Base-by-base conservation (phyloP, 2,329 filamentous ascomycete species). In the Botrytis elliptica region DNA sequence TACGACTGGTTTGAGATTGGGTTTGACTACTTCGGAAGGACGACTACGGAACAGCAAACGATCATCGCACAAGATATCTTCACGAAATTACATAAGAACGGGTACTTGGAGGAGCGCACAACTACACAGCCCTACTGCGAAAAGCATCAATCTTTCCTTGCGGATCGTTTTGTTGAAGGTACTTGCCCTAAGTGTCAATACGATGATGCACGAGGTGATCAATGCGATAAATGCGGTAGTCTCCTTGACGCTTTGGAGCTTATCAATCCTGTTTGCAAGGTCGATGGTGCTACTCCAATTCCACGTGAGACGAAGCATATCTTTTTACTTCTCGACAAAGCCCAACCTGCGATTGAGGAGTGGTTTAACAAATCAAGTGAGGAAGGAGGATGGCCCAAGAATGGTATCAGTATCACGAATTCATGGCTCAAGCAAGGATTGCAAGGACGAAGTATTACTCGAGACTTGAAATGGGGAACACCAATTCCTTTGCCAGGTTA, bases 1-100 rank as follows among this genome's bases (percentile, higher is more conserved):
- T 98, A 98, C 83, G 89, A 97, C 82, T 98, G 95, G 94, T 99
- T 99, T 85, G 90, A 94, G 81, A 95, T 98, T 80, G 91, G 89
- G 74, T 98, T 98, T 81, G 95, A 98, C 84, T 91, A 95, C 83
- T 99, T 98, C 81, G 96, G 95, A 76, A 92, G 95, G 74, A 98
- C 96, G 8, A 94, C 95, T 4, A 98, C 95, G 29, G 84, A 89
- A 72, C 89, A 96, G 79, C 96, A 98, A 84, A 98, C 94, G 36
- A 89, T 94, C 77, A 98, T 99, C 79, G 93, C 95, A 16, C 96
- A 98, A 84, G 90, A 93, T 76, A 95, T 98, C 77, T 98, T 98
- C 84, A 85, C 86, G 73, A 91, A 94, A 82, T 88, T 99, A n/a
- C 88, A 94, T 84, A 88, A 96, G 76, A 97, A 97, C 79, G 94